Evolutionary conservation across 2,329 filamentous ascomycete genomes (phyloP), one percentile per base, ranked within the genome.

Genomic region (Lasiodiplodia sp.): DNA sequence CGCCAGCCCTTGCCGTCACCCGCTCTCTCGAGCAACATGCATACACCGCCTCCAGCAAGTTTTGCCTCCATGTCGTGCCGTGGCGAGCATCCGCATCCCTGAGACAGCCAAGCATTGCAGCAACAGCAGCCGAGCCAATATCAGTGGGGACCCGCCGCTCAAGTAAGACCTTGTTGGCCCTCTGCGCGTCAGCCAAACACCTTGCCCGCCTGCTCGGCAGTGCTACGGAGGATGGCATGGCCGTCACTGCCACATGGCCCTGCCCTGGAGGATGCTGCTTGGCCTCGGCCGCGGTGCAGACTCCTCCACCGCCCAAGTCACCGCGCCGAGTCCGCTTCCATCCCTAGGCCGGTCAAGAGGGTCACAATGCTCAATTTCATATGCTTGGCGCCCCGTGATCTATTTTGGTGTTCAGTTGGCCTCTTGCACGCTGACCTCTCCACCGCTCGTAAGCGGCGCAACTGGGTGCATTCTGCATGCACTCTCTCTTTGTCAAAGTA

Each of bases 231-330:
- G 38, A 60, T 60, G 31, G 40, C 18, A 44, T 34, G 37, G 51
- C 28, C 57, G 57, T 63, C 66, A 68, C 66, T 68, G 56, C 66
- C 66, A 68, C 66, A 68, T 68, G 66, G 66, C 66, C 56, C 55
- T 38, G 55, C 44, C 55, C 44, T 67, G 65, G 23, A 37, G 37
- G 55, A 57, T 52, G 55, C 44, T 52, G 31, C 60, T 37, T 38
- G 60, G 60, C 38, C 60, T 16, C 40, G 40, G 16, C n/a, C 37
- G 57, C 38, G 21, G 38, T 47, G 44, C 57, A n/a, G 44, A 47
- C 44, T 47, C 60, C 16, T n/a, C 25, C 28, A 14, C 60, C 23
- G 21, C 40, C 40, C 47, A 37, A n/a, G 16, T n/a, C 34, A 51
- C 60, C 51, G 44, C 60, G 51, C 60, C 40, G 60, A 49, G 28